Conservation (phyloP, 1,284 basidiomycete genomes). For the Macrocystidia cucumis region DNA sequence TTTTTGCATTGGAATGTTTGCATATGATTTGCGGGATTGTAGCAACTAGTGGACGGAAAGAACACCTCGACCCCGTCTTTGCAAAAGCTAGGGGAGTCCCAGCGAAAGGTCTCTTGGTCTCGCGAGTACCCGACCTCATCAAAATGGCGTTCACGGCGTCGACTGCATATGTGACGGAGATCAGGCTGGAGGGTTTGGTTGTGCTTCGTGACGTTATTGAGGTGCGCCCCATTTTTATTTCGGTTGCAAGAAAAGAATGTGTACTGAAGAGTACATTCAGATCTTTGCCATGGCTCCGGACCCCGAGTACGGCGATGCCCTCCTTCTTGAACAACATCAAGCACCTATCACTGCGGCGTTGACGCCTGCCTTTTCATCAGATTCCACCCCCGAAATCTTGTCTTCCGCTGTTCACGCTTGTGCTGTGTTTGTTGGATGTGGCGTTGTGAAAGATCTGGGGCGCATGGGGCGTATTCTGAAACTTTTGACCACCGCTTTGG, state of each 20-base stretch:
- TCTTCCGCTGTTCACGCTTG: slow-evolving; percentile 91
- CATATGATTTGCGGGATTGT: slow-evolving; percentile 86
- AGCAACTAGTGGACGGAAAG: slow-evolving; percentile 60
- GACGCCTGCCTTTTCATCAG: slow-evolving; percentile 94
- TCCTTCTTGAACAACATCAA: slow-evolving; percentile 96
- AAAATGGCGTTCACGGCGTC: slow-evolving; percentile 98
- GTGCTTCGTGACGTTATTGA: slow-evolving; percentile 92
- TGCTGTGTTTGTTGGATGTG: slow-evolving; percentile 92
- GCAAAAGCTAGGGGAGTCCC: slow-evolving; percentile 44
- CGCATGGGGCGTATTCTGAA: slow-evolving; percentile 95
- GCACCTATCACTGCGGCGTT: slow-evolving; percentile 97
- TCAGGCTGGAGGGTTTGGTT: slow-evolving; percentile 87
- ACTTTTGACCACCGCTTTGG: slow-evolving; percentile 81
- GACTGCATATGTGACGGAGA: slow-evolving; percentile 92
- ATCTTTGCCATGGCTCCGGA: slow-evolving; percentile 84
- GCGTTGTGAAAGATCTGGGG: slow-evolving; percentile 86
- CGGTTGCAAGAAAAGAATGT: background rate
- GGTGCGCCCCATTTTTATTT: slow-evolving; percentile 32
- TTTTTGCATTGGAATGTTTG: slow-evolving; percentile 91
- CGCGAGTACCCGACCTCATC: slow-evolving; percentile 88
- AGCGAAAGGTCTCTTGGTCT: slow-evolving; percentile 56
- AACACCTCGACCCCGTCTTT: slow-evolving; percentile 75
- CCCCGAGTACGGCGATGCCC: slow-evolving; percentile 86
- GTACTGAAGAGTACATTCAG: slow-evolving; percentile 26
- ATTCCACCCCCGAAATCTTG: slow-evolving; percentile 93